Conservation (phyloP, 768 basidiomycete species). For the Auriscalpium vulgare region DNA sequence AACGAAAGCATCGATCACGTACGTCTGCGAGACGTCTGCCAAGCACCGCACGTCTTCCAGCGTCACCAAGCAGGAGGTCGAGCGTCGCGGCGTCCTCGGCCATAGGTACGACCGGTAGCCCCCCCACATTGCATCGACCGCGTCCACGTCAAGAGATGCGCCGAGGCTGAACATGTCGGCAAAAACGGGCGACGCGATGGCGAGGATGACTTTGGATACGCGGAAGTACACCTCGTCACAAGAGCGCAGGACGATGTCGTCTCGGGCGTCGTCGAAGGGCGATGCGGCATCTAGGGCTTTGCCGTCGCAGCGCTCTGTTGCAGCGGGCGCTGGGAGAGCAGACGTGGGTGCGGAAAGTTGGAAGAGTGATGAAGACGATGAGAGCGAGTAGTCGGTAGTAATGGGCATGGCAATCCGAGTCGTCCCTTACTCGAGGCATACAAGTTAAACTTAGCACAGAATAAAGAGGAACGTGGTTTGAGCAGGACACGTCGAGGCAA, state of each 20-base stretch:
- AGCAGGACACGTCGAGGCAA: too few relatives aligned
- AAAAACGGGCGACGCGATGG: background rate
- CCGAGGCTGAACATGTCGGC: conserved; percentile 6
- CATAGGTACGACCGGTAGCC: background rate
- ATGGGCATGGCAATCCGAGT: too few relatives aligned
- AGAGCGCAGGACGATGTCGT: conserved; percentile 8
- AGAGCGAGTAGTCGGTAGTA: too few relatives aligned
- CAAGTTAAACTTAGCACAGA: too few relatives aligned
- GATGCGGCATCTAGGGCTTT: background rate
- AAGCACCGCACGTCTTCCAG: background rate
- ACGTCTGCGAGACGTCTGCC: background rate
- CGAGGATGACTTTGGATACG: conserved; percentile 4
- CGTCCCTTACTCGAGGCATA: too few relatives aligned
- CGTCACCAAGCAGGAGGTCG: background rate
- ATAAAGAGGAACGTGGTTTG: background rate
- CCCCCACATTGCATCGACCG: background rate
- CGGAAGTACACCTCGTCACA: conserved; percentile 4
- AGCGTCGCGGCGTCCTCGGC: background rate
- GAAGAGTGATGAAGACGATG: too few relatives aligned
- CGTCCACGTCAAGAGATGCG: conserved; percentile 6
- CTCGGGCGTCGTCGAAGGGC: background rate
- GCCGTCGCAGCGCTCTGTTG: too few relatives aligned
- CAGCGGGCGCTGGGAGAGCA: too few relatives aligned
- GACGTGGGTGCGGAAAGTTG: too few relatives aligned
- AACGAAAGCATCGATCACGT: background rate